These are phyloP conservation scores for Adiantum capillusveneris DNA, from an alignment of 75 land plant species.

Conservation along the genomic window DNA sequence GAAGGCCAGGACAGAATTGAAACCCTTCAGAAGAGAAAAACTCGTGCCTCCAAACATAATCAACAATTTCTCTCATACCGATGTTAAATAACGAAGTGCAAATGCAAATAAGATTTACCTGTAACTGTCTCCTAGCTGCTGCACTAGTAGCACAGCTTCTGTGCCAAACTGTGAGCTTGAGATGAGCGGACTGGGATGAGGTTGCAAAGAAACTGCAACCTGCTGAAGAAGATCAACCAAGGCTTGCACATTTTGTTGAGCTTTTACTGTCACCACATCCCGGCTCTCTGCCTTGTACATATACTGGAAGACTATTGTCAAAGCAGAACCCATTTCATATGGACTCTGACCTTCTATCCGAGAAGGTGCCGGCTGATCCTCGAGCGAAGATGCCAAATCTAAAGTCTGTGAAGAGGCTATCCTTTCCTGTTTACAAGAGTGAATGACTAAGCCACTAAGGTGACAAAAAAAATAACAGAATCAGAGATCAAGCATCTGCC, in stretches of 20 bases:
- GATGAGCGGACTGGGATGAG: neutral
- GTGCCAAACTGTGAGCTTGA: slow-evolving; percentile 1
- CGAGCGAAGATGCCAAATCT: slow-evolving; percentile 35
- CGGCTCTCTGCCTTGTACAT: slow-evolving; percentile 19
- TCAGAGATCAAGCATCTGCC: neutral
- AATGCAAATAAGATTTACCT: slow-evolving; percentile 4
- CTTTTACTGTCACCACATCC: slow-evolving; percentile 15
- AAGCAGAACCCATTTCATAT: slow-evolving; percentile 8
- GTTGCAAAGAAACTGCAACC: slow-evolving; percentile 7
- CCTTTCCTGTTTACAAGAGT: slow-evolving; percentile 16
- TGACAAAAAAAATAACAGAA: neutral
- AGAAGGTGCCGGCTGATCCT: slow-evolving; percentile 26
- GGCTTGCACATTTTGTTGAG: slow-evolving; percentile 23
- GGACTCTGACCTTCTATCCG: slow-evolving; percentile 9
- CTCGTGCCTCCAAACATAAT: too few relatives aligned
- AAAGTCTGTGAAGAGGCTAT: slow-evolving; percentile 24
- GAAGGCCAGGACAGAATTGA: too few relatives aligned
- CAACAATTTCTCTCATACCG: neutral
- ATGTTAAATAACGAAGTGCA: neutral
- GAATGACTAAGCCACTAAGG: neutral
- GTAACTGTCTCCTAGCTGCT: slow-evolving; percentile 9
- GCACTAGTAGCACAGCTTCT: slow-evolving; percentile 11
- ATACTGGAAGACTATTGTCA: slow-evolving; percentile 30
- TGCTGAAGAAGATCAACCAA: slow-evolving; percentile 21
- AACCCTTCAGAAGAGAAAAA: too few relatives aligned